Base-by-base conservation (phyloP, 1,284 basidiomycete genomes). In the Stereum hirsutum region DNA sequence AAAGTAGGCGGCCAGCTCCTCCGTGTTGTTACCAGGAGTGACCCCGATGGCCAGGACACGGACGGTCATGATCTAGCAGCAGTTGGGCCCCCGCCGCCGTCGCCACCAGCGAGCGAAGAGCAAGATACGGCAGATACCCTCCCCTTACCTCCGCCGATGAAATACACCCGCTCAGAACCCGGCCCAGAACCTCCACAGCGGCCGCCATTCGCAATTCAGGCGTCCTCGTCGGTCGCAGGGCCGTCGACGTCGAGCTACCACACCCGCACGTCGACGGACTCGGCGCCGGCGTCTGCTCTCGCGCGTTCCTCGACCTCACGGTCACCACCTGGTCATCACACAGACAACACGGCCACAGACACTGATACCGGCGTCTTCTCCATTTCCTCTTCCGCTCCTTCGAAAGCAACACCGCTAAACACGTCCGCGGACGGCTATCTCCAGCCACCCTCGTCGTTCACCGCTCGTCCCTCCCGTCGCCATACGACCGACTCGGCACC, bases 91-190 rank as follows among this genome's bases (percentile, higher is more conserved):
- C 76, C 78, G 0, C 80, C 79, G 1, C 80, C 81, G 4, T 81
- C 78, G 0, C 79, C 79, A 0, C 81, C 79, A 3, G 77, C 76
- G 10, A 80, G 78, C 54, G 63, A 74, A 24, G 74, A 74, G 45
- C 60, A 61, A 8, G 45, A 48, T 11, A 46, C 46, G 10, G 33
- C 10, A 8, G 10, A n/a, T 35, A 10, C 3, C 33, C 33, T 35
- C 17, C 33, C 33, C 8, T 8, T 30, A 11, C 33, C 33, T 17
- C 15, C n/a, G n/a, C 26, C 28, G 10, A 4, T 32, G 2, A 30
- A 41, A 30, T 20, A 27, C 8, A 14, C 39, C 28, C 20, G 28
- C 10, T 42, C 41, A 26, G 33, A 26, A 15, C 17, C 32, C 6
- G 17, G 25, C 19, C 17, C 41, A 17, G 17, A 20, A n/a, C n/a